A percentile compares a stretch with the other conserved stretches of the same genome.
Conservation (phyloP, 2,329 filamentous ascomycete genomes). For the Penicillium sp. region DNA sequence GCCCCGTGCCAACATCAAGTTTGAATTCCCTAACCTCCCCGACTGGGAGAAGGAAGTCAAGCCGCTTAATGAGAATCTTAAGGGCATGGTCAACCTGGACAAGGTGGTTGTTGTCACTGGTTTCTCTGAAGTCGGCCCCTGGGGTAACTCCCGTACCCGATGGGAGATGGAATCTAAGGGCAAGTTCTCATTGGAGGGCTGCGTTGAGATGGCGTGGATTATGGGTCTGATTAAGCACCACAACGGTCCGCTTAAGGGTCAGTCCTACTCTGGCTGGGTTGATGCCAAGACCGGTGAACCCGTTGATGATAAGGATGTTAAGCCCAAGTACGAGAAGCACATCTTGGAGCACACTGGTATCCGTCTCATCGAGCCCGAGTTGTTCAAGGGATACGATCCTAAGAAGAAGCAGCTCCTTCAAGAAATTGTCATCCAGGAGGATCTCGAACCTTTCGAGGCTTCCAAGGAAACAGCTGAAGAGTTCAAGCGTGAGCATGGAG, state of each 20-base stretch:
- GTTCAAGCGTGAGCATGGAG: constrained; percentile 94
- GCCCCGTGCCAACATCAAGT: constrained; percentile 96
- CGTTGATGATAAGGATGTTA: constrained; percentile 97
- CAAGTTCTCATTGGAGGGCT: constrained; percentile 95
- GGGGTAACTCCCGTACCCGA: constrained; percentile 96
- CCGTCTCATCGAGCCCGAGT: constrained; percentile 92
- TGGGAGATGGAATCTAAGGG: constrained; percentile 99
- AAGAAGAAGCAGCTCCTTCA: constrained; percentile 98
- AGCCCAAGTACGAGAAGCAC: constrained; percentile 93
- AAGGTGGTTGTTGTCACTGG: constrained; percentile 97
- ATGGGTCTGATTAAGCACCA: constrained; percentile 99
- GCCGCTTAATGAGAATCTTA: constrained; percentile 81
- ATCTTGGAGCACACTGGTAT: constrained; percentile 97
- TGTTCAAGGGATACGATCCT: constrained; percentile 95
- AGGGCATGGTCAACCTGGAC: constrained; percentile 98
- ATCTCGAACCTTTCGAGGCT: constrained; percentile 93
- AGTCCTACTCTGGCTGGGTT: constrained; percentile 94
- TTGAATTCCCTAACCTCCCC: constrained; percentile 85
- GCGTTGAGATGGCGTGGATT: constrained; percentile 99
- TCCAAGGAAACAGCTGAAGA: constrained; percentile 97
- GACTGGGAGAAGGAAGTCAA: constrained; percentile 90
- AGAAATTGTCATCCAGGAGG: constrained; percentile 95
- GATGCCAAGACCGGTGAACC: constrained; percentile 92
- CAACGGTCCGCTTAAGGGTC: constrained; percentile 92
- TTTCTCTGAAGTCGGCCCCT: constrained; percentile 79